phyloP scores from a whole-genome alignment of 1,284 basidiomycete species.

The Microbotryum scabiosae region DNA sequence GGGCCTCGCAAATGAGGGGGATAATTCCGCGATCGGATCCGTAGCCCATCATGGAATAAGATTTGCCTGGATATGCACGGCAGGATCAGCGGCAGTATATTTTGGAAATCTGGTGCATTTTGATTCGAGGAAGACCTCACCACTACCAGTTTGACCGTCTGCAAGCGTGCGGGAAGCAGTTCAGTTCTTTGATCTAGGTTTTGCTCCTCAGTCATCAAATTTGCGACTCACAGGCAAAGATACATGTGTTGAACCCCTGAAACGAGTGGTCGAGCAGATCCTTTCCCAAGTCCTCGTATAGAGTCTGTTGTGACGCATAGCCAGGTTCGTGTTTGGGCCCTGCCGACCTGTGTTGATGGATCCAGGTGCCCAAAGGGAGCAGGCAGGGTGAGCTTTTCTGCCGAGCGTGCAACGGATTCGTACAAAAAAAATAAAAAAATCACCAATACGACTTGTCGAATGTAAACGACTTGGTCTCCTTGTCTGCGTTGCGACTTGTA shows the following conservation, averaged over 20 bases:
- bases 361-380: background rate
- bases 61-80: conserved; percentile 23
- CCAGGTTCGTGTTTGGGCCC: conserved; percentile 73
- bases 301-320: conserved; percentile 85
- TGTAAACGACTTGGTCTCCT: conserved; percentile 77
- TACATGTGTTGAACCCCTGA: conserved; percentile 94
- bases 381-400: background rate
- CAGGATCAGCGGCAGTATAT: too few species aligned
- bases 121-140: too few species aligned
- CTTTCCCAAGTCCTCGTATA: conserved; percentile 89
- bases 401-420: background rate
- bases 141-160: conserved; percentile 36
- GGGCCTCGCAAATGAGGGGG: conserved; percentile 83
- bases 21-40: conserved; percentile 96
- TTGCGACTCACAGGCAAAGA: conserved; percentile 76
- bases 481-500: conserved; percentile 45
- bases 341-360: conserved; percentile 57
- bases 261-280: conserved; percentile 93
- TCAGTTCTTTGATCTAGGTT: too few species aligned
- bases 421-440: too few species aligned
- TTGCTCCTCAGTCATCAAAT: too few species aligned
- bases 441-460: conserved; percentile 85
- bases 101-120: too few species aligned
- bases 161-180: background rate
- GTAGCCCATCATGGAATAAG: conserved; percentile 88